phyloP scores from a whole-genome alignment of 306 rosid species.

The Glycine tomentella region DNA sequence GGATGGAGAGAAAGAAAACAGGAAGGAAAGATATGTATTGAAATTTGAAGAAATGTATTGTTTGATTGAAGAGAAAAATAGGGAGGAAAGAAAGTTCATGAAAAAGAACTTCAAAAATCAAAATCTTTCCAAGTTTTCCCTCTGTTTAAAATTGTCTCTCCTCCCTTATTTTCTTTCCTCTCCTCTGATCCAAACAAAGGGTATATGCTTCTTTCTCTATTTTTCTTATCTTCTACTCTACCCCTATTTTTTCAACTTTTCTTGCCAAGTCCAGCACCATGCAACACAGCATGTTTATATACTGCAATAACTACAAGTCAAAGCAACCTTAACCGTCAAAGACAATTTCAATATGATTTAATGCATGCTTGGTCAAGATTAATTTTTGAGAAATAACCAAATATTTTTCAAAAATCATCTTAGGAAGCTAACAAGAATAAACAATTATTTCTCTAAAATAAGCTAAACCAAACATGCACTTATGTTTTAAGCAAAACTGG shows the following conservation, averaged over 20 bases:
- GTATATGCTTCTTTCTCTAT: background rate
- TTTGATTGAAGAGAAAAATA: background rate
- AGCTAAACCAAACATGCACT: background rate
- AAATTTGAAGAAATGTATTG: background rate
- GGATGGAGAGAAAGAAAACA: background rate
- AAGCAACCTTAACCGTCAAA: slow-evolving; percentile 3
- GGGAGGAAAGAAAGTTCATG: background rate
- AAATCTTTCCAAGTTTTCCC: background rate
- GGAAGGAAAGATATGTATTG: background rate
- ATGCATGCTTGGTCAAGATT: background rate
- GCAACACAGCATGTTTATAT: background rate
- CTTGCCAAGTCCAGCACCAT: slow-evolving; percentile 6
- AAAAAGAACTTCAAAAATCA: background rate
- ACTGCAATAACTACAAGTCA: background rate
- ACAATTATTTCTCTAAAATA: background rate
- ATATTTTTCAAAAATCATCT: background rate
- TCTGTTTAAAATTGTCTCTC: background rate
- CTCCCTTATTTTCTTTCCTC: background rate
- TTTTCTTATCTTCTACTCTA: background rate
- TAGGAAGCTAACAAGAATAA: background rate
- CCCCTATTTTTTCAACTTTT: background rate
- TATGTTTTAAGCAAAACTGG: background rate
- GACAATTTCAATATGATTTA: background rate
- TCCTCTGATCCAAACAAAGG: background rate
- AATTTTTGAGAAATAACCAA: background rate